Conservation (phyloP, 1,284 basidiomycete species). For the Trichosporon asahii region DNA sequence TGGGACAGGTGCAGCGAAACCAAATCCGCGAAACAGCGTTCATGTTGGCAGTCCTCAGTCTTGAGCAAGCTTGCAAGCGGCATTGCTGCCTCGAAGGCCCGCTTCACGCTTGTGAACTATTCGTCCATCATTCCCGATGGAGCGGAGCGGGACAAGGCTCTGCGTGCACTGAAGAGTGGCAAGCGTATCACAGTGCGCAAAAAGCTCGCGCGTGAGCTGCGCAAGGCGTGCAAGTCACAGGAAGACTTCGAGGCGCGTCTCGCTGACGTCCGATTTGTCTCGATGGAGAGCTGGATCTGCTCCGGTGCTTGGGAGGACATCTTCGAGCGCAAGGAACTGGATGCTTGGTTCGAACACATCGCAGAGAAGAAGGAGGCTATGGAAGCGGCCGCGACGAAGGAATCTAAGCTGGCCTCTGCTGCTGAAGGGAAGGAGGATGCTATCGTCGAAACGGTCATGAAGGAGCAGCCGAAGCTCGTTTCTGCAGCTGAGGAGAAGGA, state of each 20-base stretch:
- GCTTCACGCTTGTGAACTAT: background rate
- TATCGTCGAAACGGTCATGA: no score
- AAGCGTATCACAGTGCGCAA: background rate
- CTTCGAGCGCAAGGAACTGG: background rate
- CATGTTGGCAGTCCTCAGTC: background rate
- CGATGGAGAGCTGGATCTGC: background rate
- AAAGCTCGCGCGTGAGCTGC: background rate
- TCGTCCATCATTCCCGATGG: background rate
- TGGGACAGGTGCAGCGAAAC: no score
- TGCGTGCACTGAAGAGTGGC: background rate
- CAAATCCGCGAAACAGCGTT: background rate
- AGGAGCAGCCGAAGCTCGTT: no score
- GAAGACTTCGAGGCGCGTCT: background rate
- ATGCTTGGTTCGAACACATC: background rate
- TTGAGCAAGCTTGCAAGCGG: background rate
- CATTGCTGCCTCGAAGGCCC: background rate
- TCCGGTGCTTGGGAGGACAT: background rate
- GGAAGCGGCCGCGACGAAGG: background rate
- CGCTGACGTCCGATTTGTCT: background rate
- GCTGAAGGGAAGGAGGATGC: no score
- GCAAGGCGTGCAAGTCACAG: background rate
- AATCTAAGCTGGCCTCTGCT: background rate
- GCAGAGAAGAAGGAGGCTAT: background rate
- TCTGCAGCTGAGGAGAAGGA: no score
- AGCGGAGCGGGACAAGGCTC: background rate